These are phyloP conservation scores for Rhodamnia rubescens DNA, from an alignment of 345 rosid species.

Conservation along the genomic window DNA sequence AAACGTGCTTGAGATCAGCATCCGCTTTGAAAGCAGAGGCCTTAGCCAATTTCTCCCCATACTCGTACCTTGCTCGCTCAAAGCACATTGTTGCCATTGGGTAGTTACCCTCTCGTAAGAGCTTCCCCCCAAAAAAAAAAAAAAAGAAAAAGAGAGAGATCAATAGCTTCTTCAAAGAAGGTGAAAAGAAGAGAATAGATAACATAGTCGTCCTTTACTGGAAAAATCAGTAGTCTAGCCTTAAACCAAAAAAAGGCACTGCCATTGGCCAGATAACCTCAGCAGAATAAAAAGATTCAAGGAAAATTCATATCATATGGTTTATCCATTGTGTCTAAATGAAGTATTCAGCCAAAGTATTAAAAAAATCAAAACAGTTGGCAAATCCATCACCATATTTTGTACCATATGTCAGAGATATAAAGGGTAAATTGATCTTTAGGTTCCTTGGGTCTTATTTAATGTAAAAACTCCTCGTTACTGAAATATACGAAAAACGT, in stretches of 20 bases:
- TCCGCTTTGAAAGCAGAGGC: constrained; percentile 30
- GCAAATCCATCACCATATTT: background rate
- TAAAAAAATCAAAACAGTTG: background rate
- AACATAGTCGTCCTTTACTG: background rate
- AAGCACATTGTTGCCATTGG: constrained; percentile 42
- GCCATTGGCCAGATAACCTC: background rate
- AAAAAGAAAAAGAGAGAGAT: background rate
- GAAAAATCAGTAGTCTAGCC: background rate
- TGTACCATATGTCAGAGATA: too few species aligned
- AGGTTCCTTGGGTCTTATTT: too few species aligned
- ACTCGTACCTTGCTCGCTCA: constrained; percentile 26
- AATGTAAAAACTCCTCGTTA: too few species aligned
- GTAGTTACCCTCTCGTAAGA: constrained; percentile 25
- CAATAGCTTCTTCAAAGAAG: background rate
- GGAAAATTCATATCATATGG: background rate
- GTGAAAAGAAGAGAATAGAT: background rate
- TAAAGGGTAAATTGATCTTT: too few species aligned
- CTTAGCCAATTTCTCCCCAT: constrained; percentile 29
- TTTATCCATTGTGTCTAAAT: background rate
- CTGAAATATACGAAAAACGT: too few species aligned
- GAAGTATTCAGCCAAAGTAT: background rate
- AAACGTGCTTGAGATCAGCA: constrained; percentile 22
- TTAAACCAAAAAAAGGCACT: background rate
- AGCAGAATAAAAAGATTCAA: background rate
- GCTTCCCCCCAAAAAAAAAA: constrained; percentile 5